Evolutionary conservation across 2,329 filamentous ascomycete genomes (phyloP).

Genomic region (Diaporthe sp.): DNA sequence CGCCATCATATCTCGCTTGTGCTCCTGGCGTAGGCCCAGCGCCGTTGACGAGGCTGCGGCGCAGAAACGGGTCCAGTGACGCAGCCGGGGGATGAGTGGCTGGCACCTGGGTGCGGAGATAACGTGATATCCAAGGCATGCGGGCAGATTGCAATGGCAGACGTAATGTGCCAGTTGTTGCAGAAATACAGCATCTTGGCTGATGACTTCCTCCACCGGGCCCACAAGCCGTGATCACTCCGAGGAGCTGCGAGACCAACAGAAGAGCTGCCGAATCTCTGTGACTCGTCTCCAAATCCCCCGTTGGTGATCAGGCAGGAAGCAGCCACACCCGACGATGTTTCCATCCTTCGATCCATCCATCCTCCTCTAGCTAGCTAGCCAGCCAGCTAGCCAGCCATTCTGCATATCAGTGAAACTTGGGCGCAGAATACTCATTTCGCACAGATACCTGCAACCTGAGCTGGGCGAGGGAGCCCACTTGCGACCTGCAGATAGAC

Average conservation of each 20-base stretch:
- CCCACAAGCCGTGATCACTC: background rate
- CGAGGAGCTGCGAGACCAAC: background rate
- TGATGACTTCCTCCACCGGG: background rate
- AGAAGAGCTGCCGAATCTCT: background rate
- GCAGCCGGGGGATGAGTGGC: background rate
- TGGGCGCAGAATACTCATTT: background rate
- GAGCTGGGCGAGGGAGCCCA: background rate
- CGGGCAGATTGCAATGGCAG: background rate
- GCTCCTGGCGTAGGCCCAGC: background rate
- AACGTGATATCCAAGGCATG: conserved; percentile 35
- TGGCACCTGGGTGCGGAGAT: conserved; percentile 15
- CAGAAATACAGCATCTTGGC: background rate
- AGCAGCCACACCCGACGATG: background rate
- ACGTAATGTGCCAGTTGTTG: background rate
- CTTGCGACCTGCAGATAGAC: background rate
- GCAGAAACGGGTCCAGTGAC: background rate
- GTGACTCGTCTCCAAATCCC: background rate
- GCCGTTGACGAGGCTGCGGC: background rate
- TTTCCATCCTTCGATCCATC: no score
- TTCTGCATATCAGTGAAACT: background rate
- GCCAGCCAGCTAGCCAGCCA: background rate
- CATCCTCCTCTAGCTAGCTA: no score
- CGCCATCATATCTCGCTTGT: conserved; percentile 18
- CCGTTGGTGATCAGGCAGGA: conserved; percentile 8
- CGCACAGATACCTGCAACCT: background rate